These are phyloP conservation scores for Aspergillus sergii DNA, from an alignment of 2,329 filamentous ascomycete species.

Conservation along the genomic window DNA sequence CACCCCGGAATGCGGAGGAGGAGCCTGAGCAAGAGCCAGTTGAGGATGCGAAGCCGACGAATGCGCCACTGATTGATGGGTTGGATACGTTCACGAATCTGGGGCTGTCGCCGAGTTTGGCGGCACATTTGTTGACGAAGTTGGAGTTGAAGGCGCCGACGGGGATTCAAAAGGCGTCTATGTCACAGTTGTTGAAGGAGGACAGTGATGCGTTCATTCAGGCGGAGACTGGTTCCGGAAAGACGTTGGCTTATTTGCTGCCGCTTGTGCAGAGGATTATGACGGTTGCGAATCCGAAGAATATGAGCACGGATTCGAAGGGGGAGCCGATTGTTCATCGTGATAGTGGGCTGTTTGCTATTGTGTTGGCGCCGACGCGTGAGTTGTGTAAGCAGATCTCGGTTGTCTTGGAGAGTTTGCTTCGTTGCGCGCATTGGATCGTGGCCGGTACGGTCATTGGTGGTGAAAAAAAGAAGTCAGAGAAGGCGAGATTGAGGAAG, in stretches of 20 bases:
- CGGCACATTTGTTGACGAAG: slow-evolving; percentile 80
- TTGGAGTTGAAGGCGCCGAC: slow-evolving; percentile 89
- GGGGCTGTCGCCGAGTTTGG: slow-evolving; percentile 77
- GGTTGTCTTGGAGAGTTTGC: slow-evolving; percentile 77
- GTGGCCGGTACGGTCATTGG: slow-evolving; percentile 83
- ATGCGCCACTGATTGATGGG: slow-evolving; percentile 83
- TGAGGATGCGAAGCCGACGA: slow-evolving; percentile 69
- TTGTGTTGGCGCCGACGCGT: slow-evolving; percentile 90
- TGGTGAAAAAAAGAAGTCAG: slow-evolving; percentile 74
- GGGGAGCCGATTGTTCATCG: slow-evolving; percentile 66
- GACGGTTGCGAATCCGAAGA: slow-evolving; percentile 60
- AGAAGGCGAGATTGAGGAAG: slow-evolving; percentile 91
- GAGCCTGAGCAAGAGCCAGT: slow-evolving; percentile 30
- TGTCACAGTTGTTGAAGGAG: slow-evolving; percentile 76
- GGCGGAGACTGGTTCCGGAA: slow-evolving; percentile 95
- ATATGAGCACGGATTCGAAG: slow-evolving; percentile 37
- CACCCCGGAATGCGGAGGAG: slow-evolving; percentile 61
- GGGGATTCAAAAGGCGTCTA: slow-evolving; percentile 88
- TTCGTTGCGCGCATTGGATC: slow-evolving; percentile 91
- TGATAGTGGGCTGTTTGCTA: slow-evolving; percentile 87
- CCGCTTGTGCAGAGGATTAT: slow-evolving; percentile 90
- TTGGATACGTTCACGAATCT: slow-evolving; percentile 84
- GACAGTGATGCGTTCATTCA: slow-evolving; percentile 94
- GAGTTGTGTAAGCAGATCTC: slow-evolving; percentile 95
- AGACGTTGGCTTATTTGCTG: slow-evolving; percentile 92